Evolutionary conservation across 257 asterid species (phyloP).

Genomic region (Solanum gracilifrons): DNA sequence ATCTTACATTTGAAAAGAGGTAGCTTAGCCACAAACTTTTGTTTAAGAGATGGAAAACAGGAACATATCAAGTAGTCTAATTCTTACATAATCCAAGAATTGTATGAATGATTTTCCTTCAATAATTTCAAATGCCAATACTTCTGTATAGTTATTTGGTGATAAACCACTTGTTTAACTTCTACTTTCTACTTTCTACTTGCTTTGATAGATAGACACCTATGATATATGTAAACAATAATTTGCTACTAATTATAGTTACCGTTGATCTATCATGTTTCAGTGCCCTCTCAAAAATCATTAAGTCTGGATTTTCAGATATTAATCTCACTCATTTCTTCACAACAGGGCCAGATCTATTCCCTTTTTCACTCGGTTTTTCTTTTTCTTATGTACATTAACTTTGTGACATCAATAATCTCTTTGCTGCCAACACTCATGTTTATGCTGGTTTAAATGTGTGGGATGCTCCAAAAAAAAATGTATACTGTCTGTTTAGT

Average conservation of each 20-base stretch:
- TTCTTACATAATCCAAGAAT: neutral
- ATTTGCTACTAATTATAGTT: constrained; percentile 2
- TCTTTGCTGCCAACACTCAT: neutral
- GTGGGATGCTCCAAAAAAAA: neutral
- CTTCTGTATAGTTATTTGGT: neutral
- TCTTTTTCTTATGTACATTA: neutral
- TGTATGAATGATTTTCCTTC: neutral
- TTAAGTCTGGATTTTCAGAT: constrained; percentile 84
- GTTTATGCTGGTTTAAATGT: neutral
- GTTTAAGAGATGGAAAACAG: too few relatives aligned
- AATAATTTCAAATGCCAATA: neutral
- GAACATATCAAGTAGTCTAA: neutral
- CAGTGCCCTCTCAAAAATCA: constrained; percentile 83
- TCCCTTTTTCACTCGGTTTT: neutral
- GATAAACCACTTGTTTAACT: neutral
- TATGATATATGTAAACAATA: neutral
- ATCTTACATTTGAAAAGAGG: neutral
- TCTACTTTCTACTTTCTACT: neutral
- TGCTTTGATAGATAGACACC: neutral
- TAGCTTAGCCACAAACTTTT: neutral
- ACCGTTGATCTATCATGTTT: constrained; percentile 6
- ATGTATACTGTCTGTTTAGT: neutral
- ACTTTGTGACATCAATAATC: neutral
- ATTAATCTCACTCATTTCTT: constrained; percentile 83
- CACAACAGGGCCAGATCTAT: constrained; percentile 85